Percentiles rank a stretch among this genome's conserved stretches.
These are phyloP conservation scores for Suillus subalutaceus DNA, from an alignment of 768 basidiomycete genomes.

Conservation along the genomic window DNA sequence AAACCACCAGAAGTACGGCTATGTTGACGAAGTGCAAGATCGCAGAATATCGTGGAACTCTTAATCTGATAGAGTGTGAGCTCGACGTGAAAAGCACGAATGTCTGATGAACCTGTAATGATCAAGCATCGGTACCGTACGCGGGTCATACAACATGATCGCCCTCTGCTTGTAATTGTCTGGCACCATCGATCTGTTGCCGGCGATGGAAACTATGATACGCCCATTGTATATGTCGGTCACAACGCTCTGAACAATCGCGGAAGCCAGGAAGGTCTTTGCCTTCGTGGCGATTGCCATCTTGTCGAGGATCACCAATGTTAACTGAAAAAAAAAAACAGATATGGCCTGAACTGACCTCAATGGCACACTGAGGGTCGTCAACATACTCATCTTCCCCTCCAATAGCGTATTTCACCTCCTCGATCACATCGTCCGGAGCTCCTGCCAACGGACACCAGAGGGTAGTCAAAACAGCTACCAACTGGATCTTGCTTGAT, in stretches of 20 bases:
- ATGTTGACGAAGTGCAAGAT: conserved; percentile 83
- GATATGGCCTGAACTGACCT: conserved; percentile 52
- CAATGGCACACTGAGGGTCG: conserved; percentile 80
- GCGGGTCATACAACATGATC: conserved; percentile 72
- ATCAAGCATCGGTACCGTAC: conserved; percentile 72
- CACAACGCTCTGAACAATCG: conserved; percentile 85
- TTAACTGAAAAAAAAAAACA: not conserved
- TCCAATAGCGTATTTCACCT: conserved; percentile 61
- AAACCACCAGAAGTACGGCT: conserved; percentile 63
- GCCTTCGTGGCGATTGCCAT: conserved; percentile 88
- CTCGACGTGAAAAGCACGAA: conserved; percentile 5
- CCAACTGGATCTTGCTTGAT: conserved; percentile 72
- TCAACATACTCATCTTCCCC: conserved; percentile 60
- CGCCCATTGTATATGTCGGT: conserved; percentile 86
- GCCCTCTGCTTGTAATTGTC: conserved; percentile 87
- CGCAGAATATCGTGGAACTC: conserved; percentile 80
- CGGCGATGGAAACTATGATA: conserved; percentile 64
- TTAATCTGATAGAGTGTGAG: conserved; percentile 50
- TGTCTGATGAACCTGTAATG: conserved; percentile 65
- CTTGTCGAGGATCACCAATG: conserved; percentile 38
- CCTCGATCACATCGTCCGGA: conserved; percentile 61
- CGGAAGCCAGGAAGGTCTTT: conserved; percentile 81
- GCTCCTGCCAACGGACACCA: conserved; percentile 90
- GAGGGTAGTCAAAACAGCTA: conserved; percentile 73
- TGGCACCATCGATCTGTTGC: conserved; percentile 75